Base-by-base conservation (phyloP, 352 stramenopile genomes). In the Pythium rhizo-oryzae region DNA sequence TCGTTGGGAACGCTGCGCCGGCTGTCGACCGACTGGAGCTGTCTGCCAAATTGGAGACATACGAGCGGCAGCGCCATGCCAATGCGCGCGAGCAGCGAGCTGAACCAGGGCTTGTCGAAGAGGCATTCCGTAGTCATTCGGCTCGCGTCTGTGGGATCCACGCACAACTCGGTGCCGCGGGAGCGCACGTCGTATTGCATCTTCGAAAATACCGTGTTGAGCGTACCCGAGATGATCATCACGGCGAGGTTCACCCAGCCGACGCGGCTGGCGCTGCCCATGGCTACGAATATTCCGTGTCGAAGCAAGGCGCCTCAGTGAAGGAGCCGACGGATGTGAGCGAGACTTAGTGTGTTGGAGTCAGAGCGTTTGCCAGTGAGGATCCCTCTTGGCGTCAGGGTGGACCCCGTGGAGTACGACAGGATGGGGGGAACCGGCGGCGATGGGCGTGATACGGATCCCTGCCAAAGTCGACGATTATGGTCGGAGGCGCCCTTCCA, bases 31-130 rank as follows among this genome's bases (percentile, higher is more conserved):
- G 37, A 43, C 37, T 18, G 37, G 11, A 43, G 37, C 4, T 43
- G 11, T 4, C 15, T 18, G 37, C 37, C 2, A 2, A 43, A 16
- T 4, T 43, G 85, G 23, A 91, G 62, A 55, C 90, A 88, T 21
- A 86, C 77, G 24, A 91, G 75, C 65, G 82, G 88, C 9, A 89
- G 70, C 56, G 84, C 64, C 84, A 94, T 92, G 46, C 84, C 85
- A 53, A 90, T 52, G 43, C 91, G 90, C 77, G 92, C 91, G 62
- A 91, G 80, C 71, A 94, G 67, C 44, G 90, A 80, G 52, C 82
- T 80, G 67, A 92, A 93, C 82, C 84, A 93, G 37, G 85, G 85
- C 76, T 93, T 93, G 76, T 82, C 77, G 66, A 93, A 93, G 60
- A 78, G 75, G 39, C 83, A 93, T 43, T 82, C 47, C 65, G 64